Conservation (phyloP, 352 stramenopile genomes). For the Blastocystis sp. region DNA sequence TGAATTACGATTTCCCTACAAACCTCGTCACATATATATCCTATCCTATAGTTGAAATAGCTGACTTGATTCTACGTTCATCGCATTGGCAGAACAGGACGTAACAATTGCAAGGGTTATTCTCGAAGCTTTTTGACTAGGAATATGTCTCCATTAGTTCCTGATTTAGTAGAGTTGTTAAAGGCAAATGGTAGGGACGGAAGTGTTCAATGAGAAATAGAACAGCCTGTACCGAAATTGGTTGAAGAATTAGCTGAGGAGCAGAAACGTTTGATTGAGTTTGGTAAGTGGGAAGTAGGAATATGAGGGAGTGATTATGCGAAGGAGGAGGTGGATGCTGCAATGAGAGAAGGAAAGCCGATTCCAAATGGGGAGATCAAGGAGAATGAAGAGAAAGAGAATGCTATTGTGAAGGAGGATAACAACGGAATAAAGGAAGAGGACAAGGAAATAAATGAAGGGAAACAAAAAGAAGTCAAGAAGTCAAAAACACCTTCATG, state of each 20-base stretch:
- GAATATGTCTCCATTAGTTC: slow-evolving; percentile 13
- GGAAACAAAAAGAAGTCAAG: background rate
- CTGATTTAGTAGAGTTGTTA: background rate
- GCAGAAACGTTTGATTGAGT: slow-evolving; percentile 10
- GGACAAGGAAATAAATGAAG: background rate
- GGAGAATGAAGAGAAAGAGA: background rate
- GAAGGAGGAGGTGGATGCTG: slow-evolving; percentile 3
- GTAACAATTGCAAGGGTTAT: slow-evolving; percentile 17
- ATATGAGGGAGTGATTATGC: background rate
- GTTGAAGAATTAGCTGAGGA: background rate
- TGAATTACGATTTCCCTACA: slow-evolving; percentile 53
- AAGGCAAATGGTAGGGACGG: slow-evolving; percentile 2
- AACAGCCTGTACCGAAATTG: slow-evolving; percentile 1
- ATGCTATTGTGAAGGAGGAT: background rate
- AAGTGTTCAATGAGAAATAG: background rate
- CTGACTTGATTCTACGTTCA: background rate
- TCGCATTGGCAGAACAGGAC: slow-evolving; percentile 40
- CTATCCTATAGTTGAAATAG: background rate
- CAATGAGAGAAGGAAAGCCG: background rate
- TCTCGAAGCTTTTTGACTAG: slow-evolving; percentile 12
- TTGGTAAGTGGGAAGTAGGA: slow-evolving; percentile 1
- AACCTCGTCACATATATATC: slow-evolving; percentile 51
- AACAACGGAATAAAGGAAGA: background rate
- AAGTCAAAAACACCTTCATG: background rate
- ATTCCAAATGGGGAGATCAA: background rate